Evolutionary conservation across 73 alveolate genomes (phyloP).

Genomic region (Stentor roeselii): DNA sequence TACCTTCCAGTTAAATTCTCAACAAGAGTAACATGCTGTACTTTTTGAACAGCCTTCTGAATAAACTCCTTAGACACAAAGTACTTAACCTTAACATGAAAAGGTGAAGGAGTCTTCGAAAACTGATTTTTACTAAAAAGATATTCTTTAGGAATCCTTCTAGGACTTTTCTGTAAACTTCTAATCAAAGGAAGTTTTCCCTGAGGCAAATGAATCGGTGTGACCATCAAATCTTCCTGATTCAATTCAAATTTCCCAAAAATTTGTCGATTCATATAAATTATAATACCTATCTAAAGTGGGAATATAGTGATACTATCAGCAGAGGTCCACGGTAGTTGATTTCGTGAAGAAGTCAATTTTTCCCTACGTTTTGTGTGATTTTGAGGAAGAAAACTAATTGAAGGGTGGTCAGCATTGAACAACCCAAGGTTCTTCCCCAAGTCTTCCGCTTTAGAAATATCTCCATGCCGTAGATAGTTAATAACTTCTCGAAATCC

Average conservation of each 20-base stretch:
- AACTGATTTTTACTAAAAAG: neutral
- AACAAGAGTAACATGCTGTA: neutral
- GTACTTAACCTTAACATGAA: too few species aligned
- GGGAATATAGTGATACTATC: conserved; percentile 27
- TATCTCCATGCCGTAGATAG: neutral
- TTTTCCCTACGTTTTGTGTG: neutral
- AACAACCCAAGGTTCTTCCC: neutral
- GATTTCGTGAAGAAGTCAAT: neutral
- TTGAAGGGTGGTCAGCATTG: neutral
- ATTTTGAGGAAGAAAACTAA: neutral
- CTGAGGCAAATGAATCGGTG: too few species aligned
- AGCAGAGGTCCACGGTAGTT: conserved; percentile 20
- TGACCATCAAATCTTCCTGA: too few species aligned
- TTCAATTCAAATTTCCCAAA: too few species aligned
- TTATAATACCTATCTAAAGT: too few species aligned
- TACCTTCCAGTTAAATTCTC: neutral
- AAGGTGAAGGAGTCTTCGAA: neutral
- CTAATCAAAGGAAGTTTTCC: neutral
- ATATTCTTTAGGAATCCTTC: neutral
- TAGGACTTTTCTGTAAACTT: neutral
- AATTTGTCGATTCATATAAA: too few species aligned
- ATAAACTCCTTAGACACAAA: neutral
- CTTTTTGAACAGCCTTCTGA: neutral
- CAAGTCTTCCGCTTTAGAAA: neutral
- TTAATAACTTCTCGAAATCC: neutral